These are phyloP conservation scores for Lotmaria passim DNA, from an alignment of 208 protist species.

Conservation along the genomic window DNA sequence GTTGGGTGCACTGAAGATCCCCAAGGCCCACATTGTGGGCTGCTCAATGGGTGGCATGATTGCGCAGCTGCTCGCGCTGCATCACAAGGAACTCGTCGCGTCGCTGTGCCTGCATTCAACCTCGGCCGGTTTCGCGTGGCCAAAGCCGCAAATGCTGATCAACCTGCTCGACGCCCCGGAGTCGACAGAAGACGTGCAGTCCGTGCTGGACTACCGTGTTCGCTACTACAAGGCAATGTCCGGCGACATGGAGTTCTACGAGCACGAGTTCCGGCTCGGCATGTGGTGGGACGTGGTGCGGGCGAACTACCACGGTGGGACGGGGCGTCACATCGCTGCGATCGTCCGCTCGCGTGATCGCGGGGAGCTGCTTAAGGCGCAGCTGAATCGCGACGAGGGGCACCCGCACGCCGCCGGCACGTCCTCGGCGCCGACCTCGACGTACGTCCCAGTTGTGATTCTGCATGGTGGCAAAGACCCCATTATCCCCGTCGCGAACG, in stretches of 20 bases:
- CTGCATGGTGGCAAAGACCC: slow-evolving; percentile 80
- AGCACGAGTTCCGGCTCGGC: slow-evolving; percentile 40
- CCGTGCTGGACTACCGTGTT: slow-evolving; percentile 66
- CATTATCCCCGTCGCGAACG: slow-evolving; percentile 59
- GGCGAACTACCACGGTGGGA: slow-evolving; percentile 29
- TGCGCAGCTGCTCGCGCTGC: slow-evolving; percentile 54
- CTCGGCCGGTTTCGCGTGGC: slow-evolving; percentile 59
- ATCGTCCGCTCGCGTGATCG: slow-evolving; percentile 39
- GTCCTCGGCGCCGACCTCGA: slow-evolving; percentile 43
- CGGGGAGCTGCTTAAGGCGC: slow-evolving; percentile 30
- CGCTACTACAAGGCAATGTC: slow-evolving; percentile 35
- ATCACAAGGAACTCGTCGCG: slow-evolving; percentile 51
- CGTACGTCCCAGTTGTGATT: slow-evolving; percentile 58
- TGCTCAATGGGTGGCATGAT: slow-evolving; percentile 88
- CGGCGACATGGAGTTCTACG: slow-evolving; percentile 42
- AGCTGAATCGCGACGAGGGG: slow-evolving; percentile 39
- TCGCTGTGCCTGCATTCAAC: slow-evolving; percentile 79
- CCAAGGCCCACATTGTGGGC: slow-evolving; percentile 65
- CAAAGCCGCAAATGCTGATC: slow-evolving; percentile 55
- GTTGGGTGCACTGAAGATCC: slow-evolving; percentile 51
- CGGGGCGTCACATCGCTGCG: slow-evolving; percentile 42
- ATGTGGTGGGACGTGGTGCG: slow-evolving; percentile 40
- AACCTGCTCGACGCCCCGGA: slow-evolving; percentile 62
- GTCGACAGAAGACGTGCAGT: slow-evolving; percentile 39
- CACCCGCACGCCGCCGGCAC: slow-evolving; percentile 35